Evolutionary conservation across 2,329 filamentous ascomycete species (phyloP), one percentile per base, ranked within the genome.

Genomic region (Clonostachys rosea): DNA sequence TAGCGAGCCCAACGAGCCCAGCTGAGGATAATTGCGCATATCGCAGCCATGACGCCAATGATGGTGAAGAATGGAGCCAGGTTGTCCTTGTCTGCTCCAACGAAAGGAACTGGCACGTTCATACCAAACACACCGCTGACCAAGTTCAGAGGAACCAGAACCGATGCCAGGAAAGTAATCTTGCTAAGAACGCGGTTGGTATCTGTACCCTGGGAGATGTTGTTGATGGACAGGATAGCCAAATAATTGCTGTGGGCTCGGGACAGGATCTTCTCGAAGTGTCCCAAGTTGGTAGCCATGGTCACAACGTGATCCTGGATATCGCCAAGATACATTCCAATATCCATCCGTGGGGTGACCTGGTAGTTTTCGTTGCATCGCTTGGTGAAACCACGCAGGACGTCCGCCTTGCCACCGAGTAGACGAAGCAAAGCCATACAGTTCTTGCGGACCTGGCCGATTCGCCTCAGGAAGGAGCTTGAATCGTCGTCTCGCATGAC

Each of bases 231-330:
- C 52, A 97, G 82, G 62, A 96, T 94, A 2, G 94, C 92, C 36
- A 99, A 79, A 62, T 99, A 97, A 66, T 97, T 99, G 73, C 87
- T 89, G 72, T 99, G 94, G 3, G 89, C 88, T 18, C 94, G 87
- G 30, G 87, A 91, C 44, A 99, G 79, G 79, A 99, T 96, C 76
- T 97, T 97, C 66, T 99, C 94, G 57, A 96, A 96, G 64, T 99
- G 94, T 1, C 84, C 84, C 57, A 99, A 69, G 67, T 95, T 99
- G 56, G 89, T 94, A 80, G 96, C 95, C 92, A 97, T 97, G 42
- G 94, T 99, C 50, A 99, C 90, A 46, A 99, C 92, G 78, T 99
- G 94, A 69, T 99, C 94, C 68, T 99, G 94, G 54, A 99, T 96
- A 69, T 99, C 94, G 60, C 90, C 90, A 35, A 99, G 80, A 63